Percentiles rank a stretch among this genome's conserved stretches.
Evolutionary conservation across 2,329 filamentous ascomycete species (phyloP).

Genomic region (Fusarium xylarioides): DNA sequence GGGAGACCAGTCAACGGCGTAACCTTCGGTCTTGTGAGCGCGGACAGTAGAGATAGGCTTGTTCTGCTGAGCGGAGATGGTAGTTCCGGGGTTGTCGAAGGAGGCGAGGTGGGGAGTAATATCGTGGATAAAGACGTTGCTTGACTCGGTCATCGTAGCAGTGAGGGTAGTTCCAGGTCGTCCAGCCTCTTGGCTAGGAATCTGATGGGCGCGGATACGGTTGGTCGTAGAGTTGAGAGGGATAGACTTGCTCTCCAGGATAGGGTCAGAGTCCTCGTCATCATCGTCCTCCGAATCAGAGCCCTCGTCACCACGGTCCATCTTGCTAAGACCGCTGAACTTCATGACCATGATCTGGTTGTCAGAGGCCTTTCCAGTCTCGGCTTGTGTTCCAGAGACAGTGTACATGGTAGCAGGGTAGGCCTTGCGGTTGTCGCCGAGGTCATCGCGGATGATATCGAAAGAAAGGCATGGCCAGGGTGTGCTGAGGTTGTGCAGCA

Average conservation of each 20-base stretch:
- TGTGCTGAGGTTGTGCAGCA: constrained; percentile 93
- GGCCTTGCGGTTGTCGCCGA: constrained; percentile 89
- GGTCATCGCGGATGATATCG: constrained; percentile 84
- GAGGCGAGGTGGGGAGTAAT: constrained; percentile 87
- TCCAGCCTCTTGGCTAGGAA: constrained; percentile 74
- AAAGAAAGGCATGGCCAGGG: constrained; percentile 98
- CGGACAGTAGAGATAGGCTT: constrained; percentile 88
- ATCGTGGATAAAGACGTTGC: constrained; percentile 91
- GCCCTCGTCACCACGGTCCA: constrained; percentile 75
- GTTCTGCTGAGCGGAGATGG: constrained; percentile 82
- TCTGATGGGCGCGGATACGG: constrained; percentile 88
- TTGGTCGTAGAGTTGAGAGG: constrained; percentile 90
- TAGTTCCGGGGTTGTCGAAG: constrained; percentile 88
- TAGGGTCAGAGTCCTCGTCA: constrained; percentile 83
- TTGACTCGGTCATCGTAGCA: constrained; percentile 91
- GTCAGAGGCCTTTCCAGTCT: constrained; percentile 76
- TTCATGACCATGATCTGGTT: constrained; percentile 98
- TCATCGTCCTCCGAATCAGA: constrained; percentile 79
- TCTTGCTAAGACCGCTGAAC: constrained; percentile 88
- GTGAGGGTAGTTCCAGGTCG: constrained; percentile 83
- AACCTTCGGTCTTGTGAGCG: constrained; percentile 93
- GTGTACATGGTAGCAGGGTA: constrained; percentile 97
- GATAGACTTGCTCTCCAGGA: constrained; percentile 91
- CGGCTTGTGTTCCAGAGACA: constrained; percentile 93
- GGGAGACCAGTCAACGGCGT: constrained; percentile 96